Evolutionary conservation across 2,329 filamentous ascomycete species (phyloP), one percentile per base, ranked within the genome.

Genomic region (Colletotrichum sp.): DNA sequence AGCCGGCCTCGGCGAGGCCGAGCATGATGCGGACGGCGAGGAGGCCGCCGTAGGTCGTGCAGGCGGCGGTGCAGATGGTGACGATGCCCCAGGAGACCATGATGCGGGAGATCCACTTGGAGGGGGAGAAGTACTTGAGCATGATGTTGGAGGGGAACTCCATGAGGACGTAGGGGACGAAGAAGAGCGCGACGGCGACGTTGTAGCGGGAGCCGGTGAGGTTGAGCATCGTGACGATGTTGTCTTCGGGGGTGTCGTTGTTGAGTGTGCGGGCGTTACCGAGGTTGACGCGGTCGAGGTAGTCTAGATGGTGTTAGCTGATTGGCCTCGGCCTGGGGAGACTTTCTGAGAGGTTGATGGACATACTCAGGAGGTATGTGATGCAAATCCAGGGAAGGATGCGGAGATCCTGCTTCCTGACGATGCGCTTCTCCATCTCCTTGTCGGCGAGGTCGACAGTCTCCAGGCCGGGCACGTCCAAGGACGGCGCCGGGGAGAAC

Each of bases 1-100:
- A 87, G 7, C 88, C 88, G 48, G 86, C 87, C 76, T 91, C 90
- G 15, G 86, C 84, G 18, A 91, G 80, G 21, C 90, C 90, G 5
- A 91, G 82, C 61, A 90, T 85, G 78, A 90, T 87, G 28, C 89
- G 83, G 16, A 86, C 87, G 28, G 84, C 83, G 13, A 90, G 80
- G 60, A 90, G 84, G 1, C 88, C 88, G 1, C 83, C 81, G 74
- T 89, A 90, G 36, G 85, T 90, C 10, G 85, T 82, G 4, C 87
- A 84, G 18, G 88, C 83, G 38, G 88, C 89, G 26, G 88, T 83
- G 60, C 88, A 83, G 18, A 88, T 86, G n/a, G 87, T 87, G 67
- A 90, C 84, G 32, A 89, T 82, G 4, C 89, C 89, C 85, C 89
- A 90, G 52, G 81, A 81, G 16, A 89, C 80, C 69, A 87, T 88